These are phyloP conservation scores for Colletotrichum sp. DNA, from an alignment of 2,329 filamentous ascomycete species.

Conservation along the genomic window DNA sequence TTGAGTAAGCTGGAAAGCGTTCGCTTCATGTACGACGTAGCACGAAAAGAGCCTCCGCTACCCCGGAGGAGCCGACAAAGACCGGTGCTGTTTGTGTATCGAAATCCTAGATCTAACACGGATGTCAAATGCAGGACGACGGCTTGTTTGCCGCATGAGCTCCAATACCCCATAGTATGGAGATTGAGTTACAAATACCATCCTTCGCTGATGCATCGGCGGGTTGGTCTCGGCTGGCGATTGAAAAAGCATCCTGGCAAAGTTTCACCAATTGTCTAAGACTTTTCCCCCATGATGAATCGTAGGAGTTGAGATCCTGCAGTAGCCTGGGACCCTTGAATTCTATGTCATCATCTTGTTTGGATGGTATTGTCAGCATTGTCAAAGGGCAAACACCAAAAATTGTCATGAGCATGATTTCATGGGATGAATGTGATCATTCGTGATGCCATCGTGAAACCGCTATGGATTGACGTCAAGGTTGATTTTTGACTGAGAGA, in stretches of 20 bases:
- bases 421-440: not conserved
- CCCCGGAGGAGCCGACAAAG: not conserved
- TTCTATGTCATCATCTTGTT: not conserved
- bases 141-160: not conserved
- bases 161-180: not conserved
- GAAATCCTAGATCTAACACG: not conserved
- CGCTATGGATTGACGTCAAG: not conserved
- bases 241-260: not conserved
- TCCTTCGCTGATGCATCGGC: not conserved
- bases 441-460: conserved; percentile 3
- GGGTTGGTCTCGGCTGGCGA: too few relatives aligned
- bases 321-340: not conserved
- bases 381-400: not conserved
- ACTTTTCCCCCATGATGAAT: not conserved
- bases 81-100: not conserved
- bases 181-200: not conserved
- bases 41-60: not conserved
- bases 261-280: not conserved
- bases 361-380: not conserved
- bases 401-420: not conserved
- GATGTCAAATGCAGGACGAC: not conserved
- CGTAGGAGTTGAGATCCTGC: not conserved
- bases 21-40: not conserved
- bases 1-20: not conserved
- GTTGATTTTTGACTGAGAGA: not conserved